phyloP scores from a whole-genome alignment of 1,284 basidiomycete species.

The Rhodotorula glutinis region DNA sequence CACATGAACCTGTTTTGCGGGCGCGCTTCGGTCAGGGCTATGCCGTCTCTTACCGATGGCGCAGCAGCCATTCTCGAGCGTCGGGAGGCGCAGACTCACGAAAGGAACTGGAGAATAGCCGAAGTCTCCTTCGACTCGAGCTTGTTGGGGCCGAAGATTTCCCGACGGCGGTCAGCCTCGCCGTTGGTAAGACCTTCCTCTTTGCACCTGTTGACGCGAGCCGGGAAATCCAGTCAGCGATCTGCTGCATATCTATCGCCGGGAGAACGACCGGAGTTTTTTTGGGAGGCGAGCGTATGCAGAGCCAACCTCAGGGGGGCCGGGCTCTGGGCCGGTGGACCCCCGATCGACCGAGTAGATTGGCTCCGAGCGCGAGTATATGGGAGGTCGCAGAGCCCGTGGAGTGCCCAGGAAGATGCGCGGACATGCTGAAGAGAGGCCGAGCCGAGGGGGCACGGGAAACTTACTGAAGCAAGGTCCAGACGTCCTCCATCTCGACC shows the following conservation, averaged over 20 bases:
- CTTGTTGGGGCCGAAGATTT: constrained; percentile 94
- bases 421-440: background rate
- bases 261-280: too few relatives aligned
- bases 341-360: too few relatives aligned
- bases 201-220: constrained; percentile 43
- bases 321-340: too few relatives aligned
- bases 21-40: background rate
- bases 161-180: constrained; percentile 81
- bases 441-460: too few relatives aligned
- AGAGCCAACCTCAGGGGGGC: too few relatives aligned
- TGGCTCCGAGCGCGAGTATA: too few relatives aligned
- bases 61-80: background rate
- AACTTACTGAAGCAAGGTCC: constrained; percentile 85
- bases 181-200: constrained; percentile 72
- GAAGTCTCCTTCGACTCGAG: constrained; percentile 88
- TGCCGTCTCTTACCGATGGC: too few relatives aligned
- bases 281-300: too few relatives aligned
- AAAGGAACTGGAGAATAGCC: constrained; percentile 80
- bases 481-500: constrained; percentile 93
- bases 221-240: background rate
- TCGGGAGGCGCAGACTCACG: constrained; percentile 18
- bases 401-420: too few relatives aligned
- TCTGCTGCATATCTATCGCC: too few relatives aligned
- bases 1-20: constrained; percentile 69
- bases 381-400: too few relatives aligned